These are phyloP conservation scores for Hypericum androsaemum DNA, from an alignment of 345 rosid species.

Conservation along the genomic window DNA sequence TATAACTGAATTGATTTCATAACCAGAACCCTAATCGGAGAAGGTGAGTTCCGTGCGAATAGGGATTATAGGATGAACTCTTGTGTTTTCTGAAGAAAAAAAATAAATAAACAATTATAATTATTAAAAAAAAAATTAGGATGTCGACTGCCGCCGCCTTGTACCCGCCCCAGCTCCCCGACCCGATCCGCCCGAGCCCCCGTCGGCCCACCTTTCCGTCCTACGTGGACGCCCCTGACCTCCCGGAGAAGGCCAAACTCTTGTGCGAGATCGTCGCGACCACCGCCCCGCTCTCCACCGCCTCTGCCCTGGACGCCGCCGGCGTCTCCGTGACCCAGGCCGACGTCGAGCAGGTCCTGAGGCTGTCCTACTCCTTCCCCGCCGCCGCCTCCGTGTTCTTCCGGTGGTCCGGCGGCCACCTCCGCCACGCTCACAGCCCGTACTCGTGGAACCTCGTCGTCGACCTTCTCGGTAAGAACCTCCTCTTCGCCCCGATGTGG, in stretches of 20 bases:
- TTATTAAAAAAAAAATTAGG: no score
- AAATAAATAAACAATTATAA: no score
- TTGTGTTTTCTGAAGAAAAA: no score
- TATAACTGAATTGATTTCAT: no score
- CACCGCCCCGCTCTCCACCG: constrained; percentile 36
- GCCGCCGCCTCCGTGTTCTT: constrained; percentile 51
- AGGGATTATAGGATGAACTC: no score
- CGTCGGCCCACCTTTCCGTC: constrained; percentile 28
- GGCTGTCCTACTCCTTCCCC: constrained; percentile 43
- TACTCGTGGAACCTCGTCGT: constrained; percentile 66
- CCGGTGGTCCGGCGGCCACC: constrained; percentile 48
- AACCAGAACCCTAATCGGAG: no score
- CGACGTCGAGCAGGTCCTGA: constrained; percentile 49
- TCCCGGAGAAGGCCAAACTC: constrained; percentile 26
- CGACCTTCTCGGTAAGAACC: constrained; percentile 50
- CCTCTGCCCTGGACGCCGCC: constrained; percentile 28
- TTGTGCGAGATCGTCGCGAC: constrained; percentile 41
- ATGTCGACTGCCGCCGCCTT: no score
- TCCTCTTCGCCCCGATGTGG: constrained; percentile 59
- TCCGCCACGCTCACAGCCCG: constrained; percentile 39
- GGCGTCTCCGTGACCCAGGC: constrained; percentile 29
- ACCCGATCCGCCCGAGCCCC: not conserved
- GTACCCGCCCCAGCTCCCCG: no score
- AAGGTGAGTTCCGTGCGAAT: no score
- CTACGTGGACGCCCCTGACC: constrained; percentile 27